Conservation (phyloP, 371 early-diverging fungal genomes). For the Funneliformis caledonium region DNA sequence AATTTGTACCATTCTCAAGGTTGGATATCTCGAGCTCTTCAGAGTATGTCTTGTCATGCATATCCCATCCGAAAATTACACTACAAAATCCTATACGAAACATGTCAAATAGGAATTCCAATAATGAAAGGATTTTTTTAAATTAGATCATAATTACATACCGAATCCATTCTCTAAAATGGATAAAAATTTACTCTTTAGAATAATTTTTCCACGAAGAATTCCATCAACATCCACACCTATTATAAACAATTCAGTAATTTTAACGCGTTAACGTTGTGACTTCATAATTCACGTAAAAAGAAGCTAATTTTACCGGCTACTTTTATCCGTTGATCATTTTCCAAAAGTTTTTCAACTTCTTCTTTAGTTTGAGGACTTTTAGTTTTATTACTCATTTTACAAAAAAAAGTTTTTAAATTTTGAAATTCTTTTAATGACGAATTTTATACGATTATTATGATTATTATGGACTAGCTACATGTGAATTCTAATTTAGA, state of each 20-base stretch:
- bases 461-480: no score
- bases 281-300: constrained; percentile 38
- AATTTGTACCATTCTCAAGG: constrained; percentile 46
- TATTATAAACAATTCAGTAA: constrained; percentile 52
- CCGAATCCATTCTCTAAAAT: constrained; percentile 74
- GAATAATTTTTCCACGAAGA: constrained; percentile 76
- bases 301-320: neutral
- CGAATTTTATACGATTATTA: no score
- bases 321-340: constrained; percentile 51
- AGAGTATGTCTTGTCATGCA: constrained; percentile 62
- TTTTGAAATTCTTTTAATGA: neutral
- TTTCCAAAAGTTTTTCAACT: constrained; percentile 43
- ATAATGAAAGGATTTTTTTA: neutral
- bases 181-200: constrained; percentile 69
- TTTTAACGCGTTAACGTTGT: no score
- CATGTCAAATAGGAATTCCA: neutral
- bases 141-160: constrained; percentile 40
- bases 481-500: no score
- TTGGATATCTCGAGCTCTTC: constrained; percentile 46
- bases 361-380: neutral
- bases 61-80: constrained; percentile 88
- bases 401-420: neutral
- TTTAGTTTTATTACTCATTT: neutral
- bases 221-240: constrained; percentile 83
- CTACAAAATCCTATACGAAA: constrained; percentile 71